These are phyloP conservation scores for Dendrobium huoshanense DNA, from an alignment of 106 monocot species.

Conservation along the genomic window DNA sequence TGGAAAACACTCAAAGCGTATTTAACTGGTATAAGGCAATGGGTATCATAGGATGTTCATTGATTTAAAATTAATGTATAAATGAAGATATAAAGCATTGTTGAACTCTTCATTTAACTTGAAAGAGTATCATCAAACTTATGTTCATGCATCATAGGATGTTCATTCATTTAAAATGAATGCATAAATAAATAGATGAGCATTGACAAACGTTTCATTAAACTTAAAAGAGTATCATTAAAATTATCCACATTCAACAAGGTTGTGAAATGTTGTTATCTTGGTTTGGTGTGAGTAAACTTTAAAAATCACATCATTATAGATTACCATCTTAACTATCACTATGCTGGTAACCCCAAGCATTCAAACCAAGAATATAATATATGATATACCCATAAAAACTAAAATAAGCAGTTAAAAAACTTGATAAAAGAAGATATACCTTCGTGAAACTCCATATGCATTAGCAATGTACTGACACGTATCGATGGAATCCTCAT, in stretches of 20 bases:
- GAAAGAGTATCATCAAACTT: not conserved
- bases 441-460: slow-evolving; percentile 48
- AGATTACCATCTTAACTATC: not conserved
- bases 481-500: slow-evolving; percentile 55
- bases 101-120: not conserved
- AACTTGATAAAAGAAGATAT: not conserved
- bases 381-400: not conserved
- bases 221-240: not conserved
- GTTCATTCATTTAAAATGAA: not conserved
- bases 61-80: not conserved
- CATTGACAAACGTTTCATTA: not conserved
- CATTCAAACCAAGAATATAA: not conserved
- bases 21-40: not conserved
- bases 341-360: not conserved
- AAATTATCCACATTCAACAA: not conserved
- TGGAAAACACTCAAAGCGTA: not conserved
- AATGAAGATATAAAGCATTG: not conserved
- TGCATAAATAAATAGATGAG: not conserved
- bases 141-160: not conserved
- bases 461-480: slow-evolving; percentile 65
- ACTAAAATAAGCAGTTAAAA: not conserved
- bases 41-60: not conserved
- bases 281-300: not conserved
- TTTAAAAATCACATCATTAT: not conserved
- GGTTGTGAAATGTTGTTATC: not conserved